phyloP scores from a whole-genome alignment of 1,139 yeast genomes.

The Sugiyamaella japonica region DNA sequence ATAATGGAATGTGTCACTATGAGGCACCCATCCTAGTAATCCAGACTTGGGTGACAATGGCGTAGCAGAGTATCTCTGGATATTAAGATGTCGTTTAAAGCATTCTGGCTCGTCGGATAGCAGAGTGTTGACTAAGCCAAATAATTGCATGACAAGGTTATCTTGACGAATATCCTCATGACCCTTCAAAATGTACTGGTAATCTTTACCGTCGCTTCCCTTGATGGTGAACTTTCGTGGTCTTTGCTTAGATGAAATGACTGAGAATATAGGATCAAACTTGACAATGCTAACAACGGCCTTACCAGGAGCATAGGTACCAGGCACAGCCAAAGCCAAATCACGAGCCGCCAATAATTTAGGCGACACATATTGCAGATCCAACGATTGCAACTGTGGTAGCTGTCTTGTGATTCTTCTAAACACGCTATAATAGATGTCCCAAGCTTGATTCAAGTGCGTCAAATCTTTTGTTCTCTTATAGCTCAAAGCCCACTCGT shows the following conservation, averaged over 20 bases:
- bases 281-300: constrained; percentile 69
- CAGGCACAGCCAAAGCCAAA: constrained; percentile 89
- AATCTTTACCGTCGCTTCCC: constrained; percentile 92
- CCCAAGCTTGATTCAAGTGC: constrained; percentile 96
- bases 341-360: constrained; percentile 75
- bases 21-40: constrained; percentile 93
- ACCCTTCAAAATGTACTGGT: constrained; percentile 81
- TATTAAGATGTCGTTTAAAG: constrained; percentile 91
- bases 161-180: constrained; percentile 99
- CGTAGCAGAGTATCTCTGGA: constrained; percentile 87
- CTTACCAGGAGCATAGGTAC: constrained; percentile 84
- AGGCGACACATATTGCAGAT: constrained; percentile 87
- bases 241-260: constrained; percentile 94
- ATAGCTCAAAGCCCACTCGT: constrained; percentile 87
- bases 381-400: constrained; percentile 83
- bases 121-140: constrained; percentile 90
- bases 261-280: constrained; percentile 81
- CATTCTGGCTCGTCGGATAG: constrained; percentile 91
- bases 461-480: constrained; percentile 83
- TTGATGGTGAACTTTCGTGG: constrained; percentile 78
- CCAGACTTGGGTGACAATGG: constrained; percentile 99
- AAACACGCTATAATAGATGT: constrained; percentile 89
- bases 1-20: constrained; percentile 94
- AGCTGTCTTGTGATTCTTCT: constrained; percentile 85
- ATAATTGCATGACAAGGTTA: constrained; percentile 94